Percentiles rank a stretch among this genome's conserved stretches.
Evolutionary conservation across 495 filamentous ascomycete genomes (phyloP).

Genomic region (Hypomontagnella monticulosa): DNA sequence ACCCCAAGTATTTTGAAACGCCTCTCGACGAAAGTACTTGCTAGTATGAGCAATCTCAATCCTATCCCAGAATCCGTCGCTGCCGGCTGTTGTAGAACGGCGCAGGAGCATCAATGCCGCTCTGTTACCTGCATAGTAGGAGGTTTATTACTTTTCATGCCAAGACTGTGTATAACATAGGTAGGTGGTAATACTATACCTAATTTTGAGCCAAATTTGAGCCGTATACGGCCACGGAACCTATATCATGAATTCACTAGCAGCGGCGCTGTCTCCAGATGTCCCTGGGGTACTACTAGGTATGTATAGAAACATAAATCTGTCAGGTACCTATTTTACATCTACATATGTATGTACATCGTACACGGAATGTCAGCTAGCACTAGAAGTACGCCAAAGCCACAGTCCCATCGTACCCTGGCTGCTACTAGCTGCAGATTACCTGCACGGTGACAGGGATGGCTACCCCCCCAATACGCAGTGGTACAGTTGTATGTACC

Average conservation of each 20-base stretch:
- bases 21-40: constrained; percentile 3
- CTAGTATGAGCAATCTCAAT: constrained; percentile 20
- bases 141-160: constrained; percentile 15
- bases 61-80: constrained; percentile 24
- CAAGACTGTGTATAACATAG: constrained; percentile 16
- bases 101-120: constrained; percentile 24
- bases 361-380: constrained; percentile 20
- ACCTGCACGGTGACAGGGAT: no score
- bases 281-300: no score
- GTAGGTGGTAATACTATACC: constrained; percentile 5
- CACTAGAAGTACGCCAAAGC: no score
- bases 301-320: constrained; percentile 19
- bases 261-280: constrained; percentile 18
- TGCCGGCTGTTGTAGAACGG: constrained; percentile 35
- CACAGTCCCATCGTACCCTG: no score
- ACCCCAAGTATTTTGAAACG: constrained; percentile 31
- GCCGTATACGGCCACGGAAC: constrained; percentile 5
- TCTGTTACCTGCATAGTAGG: constrained; percentile 12
- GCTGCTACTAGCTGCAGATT: no score
- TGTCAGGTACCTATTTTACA: constrained; percentile 16
- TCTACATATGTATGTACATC: not conserved
- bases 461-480: not conserved
- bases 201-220: constrained; percentile 2
- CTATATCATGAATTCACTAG: constrained; percentile 6
- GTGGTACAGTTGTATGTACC: constrained; percentile 17